phyloP scores from a whole-genome alignment of 139 green algal species.

The Dunaliella sp. region DNA sequence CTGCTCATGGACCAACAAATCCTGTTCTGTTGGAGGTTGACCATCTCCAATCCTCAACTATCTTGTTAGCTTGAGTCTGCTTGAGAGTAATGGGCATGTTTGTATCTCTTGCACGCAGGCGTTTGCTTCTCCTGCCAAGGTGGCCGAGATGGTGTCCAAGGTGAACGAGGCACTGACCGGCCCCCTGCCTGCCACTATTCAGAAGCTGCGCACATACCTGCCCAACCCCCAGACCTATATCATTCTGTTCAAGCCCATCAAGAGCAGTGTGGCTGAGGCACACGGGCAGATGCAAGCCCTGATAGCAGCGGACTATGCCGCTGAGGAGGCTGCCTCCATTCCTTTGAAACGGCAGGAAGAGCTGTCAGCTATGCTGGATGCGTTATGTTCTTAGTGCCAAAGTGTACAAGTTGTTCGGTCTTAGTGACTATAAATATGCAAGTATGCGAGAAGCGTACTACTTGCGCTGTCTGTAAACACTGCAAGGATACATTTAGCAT shows the following conservation, averaged over 20 bases:
- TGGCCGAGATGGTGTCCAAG: conserved; percentile 67
- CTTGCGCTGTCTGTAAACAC: too few species aligned
- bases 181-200: conserved; percentile 61
- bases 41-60: too few species aligned
- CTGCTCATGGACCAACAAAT: too few species aligned
- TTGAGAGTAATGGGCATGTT: too few species aligned
- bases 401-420: too few species aligned
- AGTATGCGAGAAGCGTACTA: too few species aligned
- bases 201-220: conserved; percentile 85
- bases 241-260: conserved; percentile 90
- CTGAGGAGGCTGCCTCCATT: conserved; percentile 46
- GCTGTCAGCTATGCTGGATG: conserved; percentile 53
- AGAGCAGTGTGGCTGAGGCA: conserved; percentile 91
- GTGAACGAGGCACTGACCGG: conserved; percentile 73
- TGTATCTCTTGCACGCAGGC: conserved; percentile 59
- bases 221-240: conserved; percentile 67
- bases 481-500: too few species aligned
- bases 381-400: too few species aligned
- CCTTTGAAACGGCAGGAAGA: conserved; percentile 41
- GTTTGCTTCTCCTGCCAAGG: conserved; percentile 81
- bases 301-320: conserved; percentile 57
- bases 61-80: too few species aligned
- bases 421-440: too few species aligned
- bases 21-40: too few species aligned
- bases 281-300: conserved; percentile 83